Evolutionary conservation across 768 basidiomycete species (phyloP).

Genomic region (Calocera cornea): DNA sequence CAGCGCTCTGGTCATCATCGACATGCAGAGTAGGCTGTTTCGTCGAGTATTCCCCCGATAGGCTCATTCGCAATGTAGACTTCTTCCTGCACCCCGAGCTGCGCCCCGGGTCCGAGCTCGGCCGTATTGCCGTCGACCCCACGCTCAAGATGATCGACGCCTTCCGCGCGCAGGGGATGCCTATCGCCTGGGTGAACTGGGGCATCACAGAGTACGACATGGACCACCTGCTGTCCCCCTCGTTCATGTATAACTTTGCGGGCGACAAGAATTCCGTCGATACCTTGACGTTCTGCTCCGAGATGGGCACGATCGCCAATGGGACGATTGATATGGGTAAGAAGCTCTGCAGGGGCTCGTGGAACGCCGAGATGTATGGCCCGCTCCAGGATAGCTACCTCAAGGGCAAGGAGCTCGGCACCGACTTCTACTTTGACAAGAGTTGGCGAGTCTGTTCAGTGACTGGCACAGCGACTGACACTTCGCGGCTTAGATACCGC

Average conservation of each 20-base stretch:
- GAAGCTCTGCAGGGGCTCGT: conserved; percentile 42
- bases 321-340: conserved; percentile 34
- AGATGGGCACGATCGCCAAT: conserved; percentile 31
- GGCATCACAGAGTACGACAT: conserved; percentile 54
- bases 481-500: conserved; percentile 20
- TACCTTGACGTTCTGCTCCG: conserved; percentile 31
- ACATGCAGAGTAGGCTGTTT: conserved; percentile 50
- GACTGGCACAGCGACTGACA: neutral
- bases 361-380: conserved; percentile 49
- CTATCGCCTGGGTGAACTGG: conserved; percentile 27
- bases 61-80: conserved; percentile 24
- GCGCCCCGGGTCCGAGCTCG: conserved; percentile 35
- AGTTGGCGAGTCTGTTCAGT: conserved; percentile 28
- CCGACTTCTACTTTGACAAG: conserved; percentile 61
- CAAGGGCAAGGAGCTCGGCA: conserved; percentile 39
- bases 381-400: conserved; percentile 44
- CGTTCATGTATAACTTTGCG: conserved; percentile 42
- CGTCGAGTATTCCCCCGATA: neutral
- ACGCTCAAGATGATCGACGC: conserved; percentile 29
- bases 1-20: conserved; percentile 49
- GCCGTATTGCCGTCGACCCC: conserved; percentile 32
- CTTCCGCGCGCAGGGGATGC: neutral
- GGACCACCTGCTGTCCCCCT: conserved; percentile 37
- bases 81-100: conserved; percentile 54
- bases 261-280: conserved; percentile 35